Evolutionary conservation across 805 yeast genomes (phyloP).

Genomic region (Candida sanyiensis): DNA sequence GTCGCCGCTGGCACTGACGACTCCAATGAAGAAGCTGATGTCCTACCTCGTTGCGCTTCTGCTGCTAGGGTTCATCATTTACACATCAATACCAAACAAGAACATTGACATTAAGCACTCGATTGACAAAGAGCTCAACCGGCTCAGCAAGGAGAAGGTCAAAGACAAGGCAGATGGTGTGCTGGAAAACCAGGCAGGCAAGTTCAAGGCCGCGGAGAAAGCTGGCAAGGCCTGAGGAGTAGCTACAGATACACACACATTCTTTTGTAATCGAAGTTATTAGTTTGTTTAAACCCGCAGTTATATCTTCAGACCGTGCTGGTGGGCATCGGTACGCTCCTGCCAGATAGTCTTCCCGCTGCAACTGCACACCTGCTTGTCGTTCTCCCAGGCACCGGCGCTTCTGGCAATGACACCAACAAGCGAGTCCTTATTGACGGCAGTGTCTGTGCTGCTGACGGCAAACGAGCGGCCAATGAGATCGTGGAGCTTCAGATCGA

Average conservation of each 20-base stretch:
- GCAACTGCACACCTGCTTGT: constrained; percentile 88
- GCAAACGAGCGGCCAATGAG: constrained; percentile 62
- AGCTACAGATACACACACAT: too few species aligned
- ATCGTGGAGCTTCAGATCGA: constrained; percentile 44
- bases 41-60: constrained; percentile 33
- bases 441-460: constrained; percentile 24
- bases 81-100: constrained; percentile 24
- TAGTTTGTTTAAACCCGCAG: not conserved
- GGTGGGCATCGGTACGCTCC: constrained; percentile 73
- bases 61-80: constrained; percentile 30
- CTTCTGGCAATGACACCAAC: constrained; percentile 92
- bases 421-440: constrained; percentile 32
- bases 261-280: too few species aligned
- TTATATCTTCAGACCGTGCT: constrained; percentile 43
- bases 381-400: constrained; percentile 97
- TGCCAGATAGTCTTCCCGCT: constrained; percentile 96
- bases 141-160: not conserved
- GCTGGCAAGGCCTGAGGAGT: too few species aligned
- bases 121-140: constrained; percentile 20
- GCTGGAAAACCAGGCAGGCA: not conserved
- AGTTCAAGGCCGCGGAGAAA: not conserved
- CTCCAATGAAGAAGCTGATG: constrained; percentile 42
- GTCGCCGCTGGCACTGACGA: constrained; percentile 30
- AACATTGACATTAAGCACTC: constrained; percentile 20
- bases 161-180: too few species aligned